These are phyloP conservation scores for Gliomastix tumulicola DNA, from an alignment of 2,329 filamentous ascomycete genomes.

Conservation along the genomic window DNA sequence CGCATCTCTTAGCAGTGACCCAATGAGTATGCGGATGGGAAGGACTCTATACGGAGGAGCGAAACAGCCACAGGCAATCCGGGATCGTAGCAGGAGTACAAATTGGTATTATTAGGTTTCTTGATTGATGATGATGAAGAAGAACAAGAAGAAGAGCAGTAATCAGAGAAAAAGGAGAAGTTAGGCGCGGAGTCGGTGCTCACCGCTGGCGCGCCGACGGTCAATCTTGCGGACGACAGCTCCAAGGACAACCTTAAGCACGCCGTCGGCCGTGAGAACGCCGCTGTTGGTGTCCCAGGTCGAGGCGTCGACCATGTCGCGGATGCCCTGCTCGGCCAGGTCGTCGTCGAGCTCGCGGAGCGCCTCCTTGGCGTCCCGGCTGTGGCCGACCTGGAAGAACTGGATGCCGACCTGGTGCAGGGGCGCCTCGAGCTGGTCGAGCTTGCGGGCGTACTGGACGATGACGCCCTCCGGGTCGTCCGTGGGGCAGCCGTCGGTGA, in stretches of 20 bases:
- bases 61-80: no score
- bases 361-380: conserved; percentile 55
- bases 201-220: no score
- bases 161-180: no score
- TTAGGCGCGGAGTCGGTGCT: no score
- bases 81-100: no score
- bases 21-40: no score
- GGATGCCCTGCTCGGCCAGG: conserved; percentile 43
- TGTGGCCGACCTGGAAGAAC: conserved; percentile 89
- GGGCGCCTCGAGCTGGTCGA: conserved; percentile 64
- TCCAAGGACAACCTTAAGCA: conserved; percentile 79
- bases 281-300: conserved; percentile 53
- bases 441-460: conserved; percentile 56
- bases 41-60: no score
- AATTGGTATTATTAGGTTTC: no score
- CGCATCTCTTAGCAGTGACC: no score
- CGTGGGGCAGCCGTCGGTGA: conserved; percentile 79
- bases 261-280: conserved; percentile 57
- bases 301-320: conserved; percentile 91
- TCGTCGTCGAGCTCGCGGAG: conserved; percentile 71
- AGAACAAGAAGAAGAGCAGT: no score
- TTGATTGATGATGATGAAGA: no score
- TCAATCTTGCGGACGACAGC: conserved; percentile 52
- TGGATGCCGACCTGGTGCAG: conserved; percentile 85
- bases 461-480: conserved; percentile 74